A percentile compares a stretch with the other conserved stretches of the same genome.
Conservation (phyloP, 1,284 basidiomycete genomes). For the Sporisorium iseilematis-ciliati region DNA sequence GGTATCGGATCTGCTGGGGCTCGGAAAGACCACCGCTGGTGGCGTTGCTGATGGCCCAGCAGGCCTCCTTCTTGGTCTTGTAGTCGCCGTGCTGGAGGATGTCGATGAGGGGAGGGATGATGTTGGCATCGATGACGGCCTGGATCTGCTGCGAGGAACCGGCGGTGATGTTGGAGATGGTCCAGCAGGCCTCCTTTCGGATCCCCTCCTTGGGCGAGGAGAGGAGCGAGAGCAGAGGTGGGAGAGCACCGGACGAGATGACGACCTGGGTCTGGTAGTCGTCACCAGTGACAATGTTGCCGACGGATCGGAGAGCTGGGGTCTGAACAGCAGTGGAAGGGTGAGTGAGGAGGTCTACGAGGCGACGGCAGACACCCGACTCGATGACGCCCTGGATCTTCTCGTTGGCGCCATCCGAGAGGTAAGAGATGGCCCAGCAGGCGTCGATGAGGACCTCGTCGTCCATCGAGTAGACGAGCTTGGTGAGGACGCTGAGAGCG, state of each 20-base stretch:
- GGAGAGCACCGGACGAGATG: conserved; percentile 93
- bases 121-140: conserved; percentile 78
- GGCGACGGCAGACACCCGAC: conserved; percentile 94
- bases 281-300: conserved; percentile 98
- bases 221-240: conserved; percentile 89
- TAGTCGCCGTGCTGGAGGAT: conserved; percentile 98
- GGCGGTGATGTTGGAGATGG: conserved; percentile 98
- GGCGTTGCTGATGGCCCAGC: conserved; percentile 99
- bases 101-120: conserved; percentile 97
- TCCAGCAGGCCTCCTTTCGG: conserved; percentile 97
- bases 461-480: conserved; percentile 98
- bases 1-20: conserved; percentile 96
- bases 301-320: conserved; percentile 94
- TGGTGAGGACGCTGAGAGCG: conserved; percentile 93
- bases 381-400: conserved; percentile 99
- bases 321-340: conserved; percentile 98
- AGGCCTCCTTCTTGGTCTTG: conserved; percentile 99
- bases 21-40: conserved; percentile 98
- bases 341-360: conserved; percentile 97
- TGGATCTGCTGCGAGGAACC: conserved; percentile 97
- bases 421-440: conserved; percentile 99
- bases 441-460: conserved; percentile 99
- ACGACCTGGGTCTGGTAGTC: conserved; percentile 99
- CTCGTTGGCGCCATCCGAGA: conserved; percentile 98
- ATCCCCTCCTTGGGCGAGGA: conserved; percentile 97